Conservation (phyloP, 139 green algal genomes). For the Parachlorella kessleri region DNA sequence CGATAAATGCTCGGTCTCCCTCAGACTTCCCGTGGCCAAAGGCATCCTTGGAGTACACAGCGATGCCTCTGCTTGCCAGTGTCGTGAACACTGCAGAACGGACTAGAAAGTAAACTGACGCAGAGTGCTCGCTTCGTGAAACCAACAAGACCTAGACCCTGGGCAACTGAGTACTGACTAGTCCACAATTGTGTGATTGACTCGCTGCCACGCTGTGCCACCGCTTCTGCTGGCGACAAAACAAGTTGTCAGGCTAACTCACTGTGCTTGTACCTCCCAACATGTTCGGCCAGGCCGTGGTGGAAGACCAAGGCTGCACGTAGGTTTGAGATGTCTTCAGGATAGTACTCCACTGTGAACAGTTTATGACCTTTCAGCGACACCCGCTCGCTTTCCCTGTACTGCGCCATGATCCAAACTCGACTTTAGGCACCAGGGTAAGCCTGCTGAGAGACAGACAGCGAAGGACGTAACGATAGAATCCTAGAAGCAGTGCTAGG, state of each 20-base stretch:
- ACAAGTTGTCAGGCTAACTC: background rate
- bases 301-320: constrained; percentile 51
- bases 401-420: constrained; percentile 11
- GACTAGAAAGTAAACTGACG: no score
- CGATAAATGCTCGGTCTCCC: constrained; percentile 23
- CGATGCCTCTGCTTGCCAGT: constrained; percentile 48
- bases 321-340: background rate
- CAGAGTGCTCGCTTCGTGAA: no score
- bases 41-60: constrained; percentile 45
- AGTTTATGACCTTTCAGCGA: constrained; percentile 16
- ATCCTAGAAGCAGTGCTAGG: no score
- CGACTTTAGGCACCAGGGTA: no score
- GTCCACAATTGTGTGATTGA: background rate
- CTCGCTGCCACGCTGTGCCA: background rate
- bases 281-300: constrained; percentile 65
- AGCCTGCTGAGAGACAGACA: no score
- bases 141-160: no score
- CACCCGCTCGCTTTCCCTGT: constrained; percentile 1
- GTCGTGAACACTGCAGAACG: constrained; percentile 31
- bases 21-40: constrained; percentile 44
- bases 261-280: constrained; percentile 52
- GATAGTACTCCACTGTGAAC: background rate
- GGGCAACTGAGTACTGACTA: no score
- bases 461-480: no score
- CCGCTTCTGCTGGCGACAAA: background rate